phyloP scores from a whole-genome alignment of 345 rosid species.

The Balakata baccata region DNA sequence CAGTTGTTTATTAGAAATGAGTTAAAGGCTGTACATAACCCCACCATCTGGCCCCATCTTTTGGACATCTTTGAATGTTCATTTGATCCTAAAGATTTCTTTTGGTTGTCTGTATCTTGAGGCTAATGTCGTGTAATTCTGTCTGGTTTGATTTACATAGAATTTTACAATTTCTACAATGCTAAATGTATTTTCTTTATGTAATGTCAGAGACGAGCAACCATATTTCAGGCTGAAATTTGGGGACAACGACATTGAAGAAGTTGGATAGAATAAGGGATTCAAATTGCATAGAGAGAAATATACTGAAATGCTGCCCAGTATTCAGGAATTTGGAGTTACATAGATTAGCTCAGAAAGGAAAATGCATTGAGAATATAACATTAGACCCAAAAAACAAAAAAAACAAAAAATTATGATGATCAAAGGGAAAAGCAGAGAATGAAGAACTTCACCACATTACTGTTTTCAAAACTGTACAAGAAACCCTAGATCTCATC shows the following conservation, averaged over 20 bases:
- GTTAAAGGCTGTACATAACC: not conserved
- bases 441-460: slow-evolving; percentile 26
- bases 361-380: slow-evolving; percentile 7
- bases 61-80: not conserved
- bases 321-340: not conserved
- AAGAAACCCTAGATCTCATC: slow-evolving; percentile 30
- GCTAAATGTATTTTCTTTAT: not conserved
- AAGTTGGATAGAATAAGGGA: not conserved
- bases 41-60: not conserved
- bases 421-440: not conserved
- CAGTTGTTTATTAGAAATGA: not conserved
- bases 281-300: not conserved
- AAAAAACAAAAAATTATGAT: not conserved
- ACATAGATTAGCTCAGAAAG: not conserved
- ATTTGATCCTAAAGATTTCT: not conserved
- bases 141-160: no score
- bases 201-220: not conserved
- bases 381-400: not conserved
- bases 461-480: slow-evolving; percentile 57
- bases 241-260: not conserved
- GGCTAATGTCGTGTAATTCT: not conserved
- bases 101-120: not conserved
- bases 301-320: slow-evolving; percentile 4
- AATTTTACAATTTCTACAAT: no score
- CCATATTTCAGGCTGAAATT: not conserved